These are phyloP conservation scores for Heterobasidion irregulare DNA, from an alignment of 1,284 basidiomycete species.

Conservation along the genomic window DNA sequence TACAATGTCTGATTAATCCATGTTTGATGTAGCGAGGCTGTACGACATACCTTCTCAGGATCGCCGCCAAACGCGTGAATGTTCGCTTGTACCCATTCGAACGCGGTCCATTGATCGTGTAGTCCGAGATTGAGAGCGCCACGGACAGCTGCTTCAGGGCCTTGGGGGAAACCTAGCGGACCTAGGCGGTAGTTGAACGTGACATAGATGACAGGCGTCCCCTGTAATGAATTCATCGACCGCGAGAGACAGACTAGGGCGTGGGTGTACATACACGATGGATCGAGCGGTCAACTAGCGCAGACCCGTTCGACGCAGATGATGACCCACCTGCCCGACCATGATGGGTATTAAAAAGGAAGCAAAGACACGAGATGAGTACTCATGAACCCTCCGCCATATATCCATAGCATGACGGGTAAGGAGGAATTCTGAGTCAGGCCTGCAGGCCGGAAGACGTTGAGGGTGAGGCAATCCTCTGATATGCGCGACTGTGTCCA, in stretches of 20 bases:
- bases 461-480: slow-evolving; percentile 42
- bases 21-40: background rate
- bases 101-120: slow-evolving; percentile 33
- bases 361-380: background rate
- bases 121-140: slow-evolving; percentile 35
- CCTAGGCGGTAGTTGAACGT: slow-evolving; percentile 47
- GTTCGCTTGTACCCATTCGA: slow-evolving; percentile 41
- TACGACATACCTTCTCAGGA: slow-evolving; percentile 26
- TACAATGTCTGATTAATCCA: slow-evolving; percentile 9
- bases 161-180: slow-evolving; percentile 41
- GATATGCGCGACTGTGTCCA: slow-evolving; percentile 9
- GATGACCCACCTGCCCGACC: slow-evolving; percentile 25
- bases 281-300: slow-evolving; percentile 36
- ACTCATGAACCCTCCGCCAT: slow-evolving; percentile 17
- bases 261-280: slow-evolving; percentile 25
- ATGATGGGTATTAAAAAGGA: slow-evolving; percentile 17
- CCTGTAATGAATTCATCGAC: slow-evolving; percentile 18
- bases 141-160: slow-evolving; percentile 30
- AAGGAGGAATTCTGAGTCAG: slow-evolving; percentile 16
- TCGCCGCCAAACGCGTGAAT: slow-evolving; percentile 42
- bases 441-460: slow-evolving; percentile 33
- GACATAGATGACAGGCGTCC: slow-evolving; percentile 47
- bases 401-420: slow-evolving; percentile 30
- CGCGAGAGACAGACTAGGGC: background rate
- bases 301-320: slow-evolving; percentile 29